Percentiles rank a stretch among this genome's conserved stretches.
These are phyloP conservation scores for Pseudofabraea citricarpa DNA, from an alignment of 2,329 filamentous ascomycete species.

Conservation along the genomic window DNA sequence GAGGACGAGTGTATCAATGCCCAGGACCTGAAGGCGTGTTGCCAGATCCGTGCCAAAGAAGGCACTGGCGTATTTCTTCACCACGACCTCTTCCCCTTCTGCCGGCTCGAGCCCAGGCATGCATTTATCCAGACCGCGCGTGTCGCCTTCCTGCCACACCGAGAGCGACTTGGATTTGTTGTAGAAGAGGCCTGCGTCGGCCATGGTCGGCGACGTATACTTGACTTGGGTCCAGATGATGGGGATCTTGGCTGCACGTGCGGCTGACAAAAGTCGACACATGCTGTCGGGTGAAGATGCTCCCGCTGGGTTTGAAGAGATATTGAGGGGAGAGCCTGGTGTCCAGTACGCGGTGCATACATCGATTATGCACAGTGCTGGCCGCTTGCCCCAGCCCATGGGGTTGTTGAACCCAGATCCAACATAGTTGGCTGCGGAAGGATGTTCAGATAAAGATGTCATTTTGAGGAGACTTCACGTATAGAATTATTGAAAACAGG, in stretches of 20 bases:
- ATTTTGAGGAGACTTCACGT: too few relatives aligned
- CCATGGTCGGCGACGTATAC: slow-evolving; percentile 37
- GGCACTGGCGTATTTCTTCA: slow-evolving; percentile 38
- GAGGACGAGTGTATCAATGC: slow-evolving; percentile 38
- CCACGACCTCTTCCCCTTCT: slow-evolving; percentile 29
- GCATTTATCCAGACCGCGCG: slow-evolving; percentile 32
- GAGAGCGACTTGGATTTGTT: slow-evolving; percentile 35
- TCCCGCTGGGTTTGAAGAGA: slow-evolving; percentile 31
- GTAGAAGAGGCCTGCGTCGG: slow-evolving; percentile 40
- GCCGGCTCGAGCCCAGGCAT: slow-evolving; percentile 33
- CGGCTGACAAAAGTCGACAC: slow-evolving; percentile 33
- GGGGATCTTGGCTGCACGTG: slow-evolving; percentile 31
- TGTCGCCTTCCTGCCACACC: slow-evolving; percentile 35
- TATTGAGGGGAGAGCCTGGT: slow-evolving; percentile 34
- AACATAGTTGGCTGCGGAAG: neutral
- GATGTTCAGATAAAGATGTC: too few relatives aligned
- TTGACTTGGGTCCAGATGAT: slow-evolving; percentile 39
- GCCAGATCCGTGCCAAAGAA: slow-evolving; percentile 41
- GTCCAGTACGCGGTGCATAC: slow-evolving; percentile 42
- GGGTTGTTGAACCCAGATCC: slow-evolving; percentile 1
- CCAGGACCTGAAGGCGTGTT: slow-evolving; percentile 31
- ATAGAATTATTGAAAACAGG: too few relatives aligned
- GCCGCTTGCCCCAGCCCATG: slow-evolving; percentile 15
- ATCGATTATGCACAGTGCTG: slow-evolving; percentile 40
- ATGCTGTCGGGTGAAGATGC: slow-evolving; percentile 32